A percentile compares a stretch with the other conserved stretches of the same genome.
Conservation (phyloP, 2,329 filamentous ascomycete genomes). For the Epichloe gansuensis region DNA sequence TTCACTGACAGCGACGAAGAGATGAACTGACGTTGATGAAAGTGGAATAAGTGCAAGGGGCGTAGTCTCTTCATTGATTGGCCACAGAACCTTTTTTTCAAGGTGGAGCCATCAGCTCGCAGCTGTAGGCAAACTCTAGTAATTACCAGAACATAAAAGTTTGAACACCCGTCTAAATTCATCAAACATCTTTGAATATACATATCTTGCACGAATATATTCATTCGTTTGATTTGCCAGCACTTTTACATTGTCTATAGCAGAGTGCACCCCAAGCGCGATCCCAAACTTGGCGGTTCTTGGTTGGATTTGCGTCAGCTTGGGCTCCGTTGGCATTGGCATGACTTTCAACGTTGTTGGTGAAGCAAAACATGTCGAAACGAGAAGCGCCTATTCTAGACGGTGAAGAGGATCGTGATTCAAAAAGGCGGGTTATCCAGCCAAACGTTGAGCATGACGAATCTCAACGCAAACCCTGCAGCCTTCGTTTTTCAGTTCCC, state of each 20-base stretch:
- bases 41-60: neutral
- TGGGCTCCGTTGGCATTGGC: neutral
- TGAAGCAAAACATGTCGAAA: slow-evolving; percentile 2
- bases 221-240: too few relatives aligned
- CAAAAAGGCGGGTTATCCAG: slow-evolving; percentile 5
- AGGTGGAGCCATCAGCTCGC: neutral
- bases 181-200: too few relatives aligned
- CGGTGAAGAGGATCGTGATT: neutral
- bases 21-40: slow-evolving; percentile 1
- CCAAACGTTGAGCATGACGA: neutral
- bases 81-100: neutral
- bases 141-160: neutral
- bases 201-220: too few relatives aligned
- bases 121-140: neutral
- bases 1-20: too few relatives aligned
- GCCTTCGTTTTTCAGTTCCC: slow-evolving; percentile 1
- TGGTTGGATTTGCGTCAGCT: neutral
- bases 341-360: neutral
- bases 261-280: neutral
- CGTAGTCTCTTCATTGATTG: slow-evolving; percentile 5
- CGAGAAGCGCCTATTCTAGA: neutral
- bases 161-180: neutral
- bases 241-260: neutral
- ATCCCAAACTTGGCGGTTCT: neutral
- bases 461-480: neutral